Evolutionary conservation across 2,329 filamentous ascomycete species (phyloP), one percentile per base, ranked within the genome.

Genomic region (Dryadomyces sulphureus): DNA sequence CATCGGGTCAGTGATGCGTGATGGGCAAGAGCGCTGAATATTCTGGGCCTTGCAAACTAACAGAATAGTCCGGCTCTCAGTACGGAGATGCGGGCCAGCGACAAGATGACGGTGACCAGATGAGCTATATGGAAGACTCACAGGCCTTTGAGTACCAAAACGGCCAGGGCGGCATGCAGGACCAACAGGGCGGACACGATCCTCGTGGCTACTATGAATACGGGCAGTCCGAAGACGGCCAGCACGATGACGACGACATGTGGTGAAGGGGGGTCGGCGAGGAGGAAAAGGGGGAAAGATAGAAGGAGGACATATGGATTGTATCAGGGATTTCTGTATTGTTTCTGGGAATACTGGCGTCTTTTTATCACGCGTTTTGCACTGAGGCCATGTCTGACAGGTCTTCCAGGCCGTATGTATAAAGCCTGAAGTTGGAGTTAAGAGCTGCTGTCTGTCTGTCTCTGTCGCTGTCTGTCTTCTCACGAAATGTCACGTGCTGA

Each of bases 71-170:
- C 27, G 27, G 27, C 9, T 12, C 27, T 9, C 27, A 32, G 27
- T 62, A 62, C 41, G 58, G 56, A 16, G 58, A 62, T 38, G 44
- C 53, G 5, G 48, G 46, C 1, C 43, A 53, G n/a, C 52, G 52
- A 2, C 47, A 54, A 6, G 51, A 55, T 27, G 55, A 55, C 32
- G 36, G 21, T 5, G 45, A 25, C 3, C 49, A 44, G 11, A 50
- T 52, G 2, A 54, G 60, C 27, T 62, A 63, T 36, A 53, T 59
- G 20, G 60, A 62, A 45, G 59, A 62, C 42, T 53, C 56, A 2
- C 59, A 61, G 45, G 57, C 57, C 11, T 62, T 59, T 44, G 59
- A 62, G 40, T 61, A 62, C 47, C 58, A 62, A 21, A 51, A 52
- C 17, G 50, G 49, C 11, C 52, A 49, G 8, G 32, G 40, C 5